Base-by-base conservation (phyloP, 345 rosid species). In the Erysimum cheiranthoides region DNA sequence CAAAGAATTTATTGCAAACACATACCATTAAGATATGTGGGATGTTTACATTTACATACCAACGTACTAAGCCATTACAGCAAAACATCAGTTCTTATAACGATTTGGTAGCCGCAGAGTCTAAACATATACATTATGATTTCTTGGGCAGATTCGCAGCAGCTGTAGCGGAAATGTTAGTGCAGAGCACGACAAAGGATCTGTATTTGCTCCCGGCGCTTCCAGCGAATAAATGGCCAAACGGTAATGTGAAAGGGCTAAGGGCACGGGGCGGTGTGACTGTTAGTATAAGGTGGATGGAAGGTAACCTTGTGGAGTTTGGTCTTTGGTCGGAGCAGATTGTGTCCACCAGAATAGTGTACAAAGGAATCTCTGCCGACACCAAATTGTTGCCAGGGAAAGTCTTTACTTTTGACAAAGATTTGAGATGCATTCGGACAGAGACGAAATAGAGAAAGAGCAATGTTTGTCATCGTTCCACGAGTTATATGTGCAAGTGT, bases 141-240 rank as follows among this genome's bases (percentile, higher is more conserved):
- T 28, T 60, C 27, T 73, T 47, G 31, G 1, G 65, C 82, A 92
- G 94, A 42, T 86, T 93, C 75, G 56, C 93, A 39, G 92, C 97
- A 53, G 96, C 88, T 10, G 73, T 95, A 27, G 90, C 86, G 1
- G 98, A 90, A 75, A 89, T 95, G 97, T 82, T 91, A 3, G 96
- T 90, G 73, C 98, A 90, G 79, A 93, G 99, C 78, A 89, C 93
- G 2, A 5, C 71, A 14, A 84, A 82, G 59, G 94, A 89, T 79
- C 83, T 92, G 60, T 85, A 83, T 83, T 52, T 92, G 61, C 97
- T 95, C 14, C 98, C 99, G 0, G 97, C 97, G 0, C 89, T 95
- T 68, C 98, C 96, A 18, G 61, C 62, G 16, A 84, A 90, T 71
- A 89, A 90, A 79, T 95, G 97, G 98, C 84, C 84, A 0, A 85